Evolutionary conservation across 2,329 filamentous ascomycete species (phyloP), one percentile per base, ranked within the genome.

Genomic region (Arthrobotrys sphaeroides): DNA sequence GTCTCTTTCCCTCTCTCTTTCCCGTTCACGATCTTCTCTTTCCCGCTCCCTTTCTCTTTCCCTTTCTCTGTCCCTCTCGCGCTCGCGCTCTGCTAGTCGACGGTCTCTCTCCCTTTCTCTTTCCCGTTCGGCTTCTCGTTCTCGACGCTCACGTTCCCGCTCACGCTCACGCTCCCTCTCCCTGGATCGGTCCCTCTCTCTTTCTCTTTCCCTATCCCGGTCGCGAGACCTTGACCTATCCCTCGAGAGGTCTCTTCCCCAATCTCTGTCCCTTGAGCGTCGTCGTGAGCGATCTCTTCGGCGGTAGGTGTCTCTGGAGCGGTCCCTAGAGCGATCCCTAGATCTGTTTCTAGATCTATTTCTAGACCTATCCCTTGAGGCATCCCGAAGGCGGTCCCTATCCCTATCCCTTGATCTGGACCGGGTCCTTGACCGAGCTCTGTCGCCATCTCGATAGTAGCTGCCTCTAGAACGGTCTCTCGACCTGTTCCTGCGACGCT

Each of bases 291-390:
- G 64, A n/a, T 75, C 64, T 38, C 64, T 62, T 20, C 45, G 38
- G 26, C 70, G 36, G 36, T 53, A 68, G 9, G 45, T 57, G 62
- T 66, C 62, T 16, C 62, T 53, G 10, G 62, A 66, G 28, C 49
- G 33, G n/a, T 59, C 69, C 31, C 69, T 73, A 12, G 61, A 64
- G 5, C 67, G 18, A 62, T 70, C 28, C 18, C 66, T 51, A 18
- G 67, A 72, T n/a, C 60, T 73, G n/a, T 73, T 49, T 18, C 67
- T 72, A 13, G 67, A 73, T 38, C 64, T 57, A 13, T 59, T 38
- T 49, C 60, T 38, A 13, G 60, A 64, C 26, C 47, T 66, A 55
- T 51, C 31, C 10, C 45, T 53, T 36, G 60, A 51, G 12, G 3
- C 5, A 33, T 49, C 43, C 18, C 60, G 31, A 26, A 59, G 3